These are phyloP conservation scores for Heterobasidion parviporum DNA, from an alignment of 1,284 basidiomycete genomes.

Conservation along the genomic window DNA sequence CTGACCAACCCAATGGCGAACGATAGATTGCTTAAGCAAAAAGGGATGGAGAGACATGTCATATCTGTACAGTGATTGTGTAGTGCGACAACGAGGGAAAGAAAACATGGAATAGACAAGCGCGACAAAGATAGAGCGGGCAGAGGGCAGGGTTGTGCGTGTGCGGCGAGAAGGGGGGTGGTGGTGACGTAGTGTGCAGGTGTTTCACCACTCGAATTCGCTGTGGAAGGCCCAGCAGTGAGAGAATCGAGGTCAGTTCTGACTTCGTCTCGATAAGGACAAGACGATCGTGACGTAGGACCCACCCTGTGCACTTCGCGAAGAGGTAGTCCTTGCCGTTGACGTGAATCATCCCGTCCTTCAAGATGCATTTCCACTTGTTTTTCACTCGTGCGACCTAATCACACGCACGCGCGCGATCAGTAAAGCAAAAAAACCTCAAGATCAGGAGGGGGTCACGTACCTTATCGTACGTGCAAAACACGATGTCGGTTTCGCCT, in stretches of 20 bases:
- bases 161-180: not conserved
- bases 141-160: not conserved
- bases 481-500: conserved; percentile 86
- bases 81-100: not conserved
- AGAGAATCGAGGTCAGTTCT: not conserved
- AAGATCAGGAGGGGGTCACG: conserved; percentile 10
- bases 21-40: not conserved
- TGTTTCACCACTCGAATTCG: conserved; percentile 13
- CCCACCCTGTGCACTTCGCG: conserved; percentile 86
- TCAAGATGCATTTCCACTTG: conserved; percentile 99
- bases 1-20: not conserved
- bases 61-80: conserved; percentile 1
- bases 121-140: not conserved
- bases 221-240: not conserved
- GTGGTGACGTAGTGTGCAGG: not conserved
- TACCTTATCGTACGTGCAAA: conserved; percentile 99
- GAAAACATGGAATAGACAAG: not conserved
- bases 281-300: not conserved
- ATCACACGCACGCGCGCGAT: not conserved
- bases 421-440: conserved; percentile 5
- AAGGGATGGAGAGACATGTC: not conserved
- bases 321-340: conserved; percentile 98
- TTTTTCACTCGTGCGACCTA: conserved; percentile 97
- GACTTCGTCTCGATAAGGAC: not conserved
- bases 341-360: conserved; percentile 96